phyloP scores from a whole-genome alignment of 2,329 filamentous ascomycete genomes.

The Aspergillus oerlinghausenensis region DNA sequence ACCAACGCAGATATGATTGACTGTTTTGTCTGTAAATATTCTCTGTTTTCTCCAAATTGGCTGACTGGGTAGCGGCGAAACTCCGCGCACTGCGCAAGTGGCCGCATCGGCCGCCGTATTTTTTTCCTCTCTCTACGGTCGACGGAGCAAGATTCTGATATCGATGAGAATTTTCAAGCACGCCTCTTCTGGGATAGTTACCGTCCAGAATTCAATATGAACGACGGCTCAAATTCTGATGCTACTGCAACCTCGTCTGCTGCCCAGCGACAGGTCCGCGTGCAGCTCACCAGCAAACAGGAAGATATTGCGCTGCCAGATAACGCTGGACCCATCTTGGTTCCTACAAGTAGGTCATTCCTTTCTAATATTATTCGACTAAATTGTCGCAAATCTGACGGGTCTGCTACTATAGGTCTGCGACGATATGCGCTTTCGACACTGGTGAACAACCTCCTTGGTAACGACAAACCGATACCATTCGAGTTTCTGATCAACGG shows the following conservation, averaged over 20 bases:
- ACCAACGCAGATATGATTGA: neutral
- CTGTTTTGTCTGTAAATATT: neutral
- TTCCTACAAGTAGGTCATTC: slow-evolving; percentile 48
- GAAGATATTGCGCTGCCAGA: slow-evolving; percentile 51
- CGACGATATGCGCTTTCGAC: slow-evolving; percentile 58
- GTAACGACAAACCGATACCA: slow-evolving; percentile 48
- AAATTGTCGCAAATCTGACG: slow-evolving; percentile 8
- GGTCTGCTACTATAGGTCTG: slow-evolving; percentile 37
- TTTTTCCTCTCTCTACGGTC: slow-evolving; percentile 24
- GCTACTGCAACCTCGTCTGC: slow-evolving; percentile 16
- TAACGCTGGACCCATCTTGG: slow-evolving; percentile 52
- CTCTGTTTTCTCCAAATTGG: neutral
- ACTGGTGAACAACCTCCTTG: slow-evolving; percentile 58
- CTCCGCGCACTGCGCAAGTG: slow-evolving; percentile 36
- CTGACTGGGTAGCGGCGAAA: slow-evolving; percentile 14
- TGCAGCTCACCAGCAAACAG: slow-evolving; percentile 52
- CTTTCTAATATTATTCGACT: neutral
- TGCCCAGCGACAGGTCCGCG: slow-evolving; percentile 47
- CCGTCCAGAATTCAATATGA: slow-evolving; percentile 19
- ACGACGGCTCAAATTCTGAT: slow-evolving; percentile 16
- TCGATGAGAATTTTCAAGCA: neutral
- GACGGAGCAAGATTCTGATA: neutral
- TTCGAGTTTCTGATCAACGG: slow-evolving; percentile 96
- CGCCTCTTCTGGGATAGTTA: neutral
- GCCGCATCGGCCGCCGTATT: slow-evolving; percentile 40